Conservation (phyloP, 176 grass and related monocot genomes). For the Carex myosuroides region DNA sequence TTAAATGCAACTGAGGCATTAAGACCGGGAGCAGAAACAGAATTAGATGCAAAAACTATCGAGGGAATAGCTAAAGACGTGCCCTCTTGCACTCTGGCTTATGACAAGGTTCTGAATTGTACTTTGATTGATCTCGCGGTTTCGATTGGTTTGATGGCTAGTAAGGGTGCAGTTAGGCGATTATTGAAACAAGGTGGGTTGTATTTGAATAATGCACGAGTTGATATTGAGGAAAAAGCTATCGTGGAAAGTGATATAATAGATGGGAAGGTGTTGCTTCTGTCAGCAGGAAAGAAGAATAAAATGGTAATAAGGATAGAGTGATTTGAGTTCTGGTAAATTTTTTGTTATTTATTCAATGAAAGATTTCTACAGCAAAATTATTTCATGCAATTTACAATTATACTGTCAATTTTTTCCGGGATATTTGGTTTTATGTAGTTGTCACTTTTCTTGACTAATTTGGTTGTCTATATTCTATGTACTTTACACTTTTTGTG, state of each 20-base stretch:
- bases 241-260: constrained; percentile 63
- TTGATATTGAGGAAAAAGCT: constrained; percentile 58
- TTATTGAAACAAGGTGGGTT: constrained; percentile 90
- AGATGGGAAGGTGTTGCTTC: constrained; percentile 70
- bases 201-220: constrained; percentile 71
- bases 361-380: background rate
- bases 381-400: background rate
- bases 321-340: constrained; percentile 36
- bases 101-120: constrained; percentile 69
- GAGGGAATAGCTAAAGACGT: constrained; percentile 87
- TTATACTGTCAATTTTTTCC: background rate
- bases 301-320: constrained; percentile 92
- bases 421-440: background rate
- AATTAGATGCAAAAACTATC: constrained; percentile 60
- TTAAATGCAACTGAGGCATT: constrained; percentile 80
- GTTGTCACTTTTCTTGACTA: background rate
- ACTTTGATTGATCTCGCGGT: constrained; percentile 81
- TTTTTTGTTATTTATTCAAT: constrained; percentile 18
- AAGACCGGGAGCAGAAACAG: constrained; percentile 59
- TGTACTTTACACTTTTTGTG: background rate
- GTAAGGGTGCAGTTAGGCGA: constrained; percentile 55
- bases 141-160: constrained; percentile 63
- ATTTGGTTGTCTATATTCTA: background rate
- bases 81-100: constrained; percentile 60
- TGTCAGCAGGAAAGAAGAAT: constrained; percentile 96